Percentiles rank a stretch among this genome's conserved stretches.
These are phyloP conservation scores for Cordyceps javanica DNA, from an alignment of 2,329 filamentous ascomycete species.

Conservation along the genomic window DNA sequence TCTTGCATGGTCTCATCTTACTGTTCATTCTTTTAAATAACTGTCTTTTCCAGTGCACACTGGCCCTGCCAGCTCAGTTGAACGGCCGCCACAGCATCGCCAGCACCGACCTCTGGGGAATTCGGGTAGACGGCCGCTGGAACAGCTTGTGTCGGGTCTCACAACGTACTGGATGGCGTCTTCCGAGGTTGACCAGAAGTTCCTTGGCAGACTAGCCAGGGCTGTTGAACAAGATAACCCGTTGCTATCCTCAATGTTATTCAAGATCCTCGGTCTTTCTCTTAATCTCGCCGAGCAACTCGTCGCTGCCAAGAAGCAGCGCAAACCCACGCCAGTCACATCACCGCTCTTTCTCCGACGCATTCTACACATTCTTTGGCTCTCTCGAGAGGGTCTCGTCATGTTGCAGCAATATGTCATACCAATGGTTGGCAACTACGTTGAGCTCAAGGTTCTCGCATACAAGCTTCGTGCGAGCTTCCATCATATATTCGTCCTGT, in stretches of 20 bases:
- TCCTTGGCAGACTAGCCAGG: slow-evolving; percentile 81
- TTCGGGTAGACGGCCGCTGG: background rate
- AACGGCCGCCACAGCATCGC: background rate
- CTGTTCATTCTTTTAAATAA: slow-evolving; percentile 7
- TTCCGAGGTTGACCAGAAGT: slow-evolving; percentile 96
- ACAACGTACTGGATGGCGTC: slow-evolving; percentile 66
- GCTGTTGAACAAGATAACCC: slow-evolving; percentile 72
- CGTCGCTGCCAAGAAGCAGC: slow-evolving; percentile 73
- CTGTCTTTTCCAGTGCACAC: slow-evolving; percentile 6
- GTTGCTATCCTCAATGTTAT: slow-evolving; percentile 74
- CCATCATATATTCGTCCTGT: slow-evolving; percentile 93
- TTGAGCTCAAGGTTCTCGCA: slow-evolving; percentile 80
- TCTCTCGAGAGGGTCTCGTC: slow-evolving; percentile 82
- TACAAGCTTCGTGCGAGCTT: slow-evolving; percentile 92
- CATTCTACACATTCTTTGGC: slow-evolving; percentile 87
- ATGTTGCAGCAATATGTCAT: slow-evolving; percentile 85
- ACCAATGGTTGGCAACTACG: slow-evolving; percentile 72
- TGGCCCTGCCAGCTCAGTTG: slow-evolving; percentile 8
- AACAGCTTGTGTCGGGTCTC: slow-evolving; percentile 5
- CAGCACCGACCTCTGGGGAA: background rate
- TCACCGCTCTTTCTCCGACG: slow-evolving; percentile 75
- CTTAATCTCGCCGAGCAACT: slow-evolving; percentile 82
- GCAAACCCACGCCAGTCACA: slow-evolving; percentile 71
- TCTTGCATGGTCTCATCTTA: slow-evolving; percentile 19
- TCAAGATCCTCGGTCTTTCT: slow-evolving; percentile 85